Evolutionary conservation across 1,284 basidiomycete genomes (phyloP).

Genomic region (Laetiporus sulphureus): DNA sequence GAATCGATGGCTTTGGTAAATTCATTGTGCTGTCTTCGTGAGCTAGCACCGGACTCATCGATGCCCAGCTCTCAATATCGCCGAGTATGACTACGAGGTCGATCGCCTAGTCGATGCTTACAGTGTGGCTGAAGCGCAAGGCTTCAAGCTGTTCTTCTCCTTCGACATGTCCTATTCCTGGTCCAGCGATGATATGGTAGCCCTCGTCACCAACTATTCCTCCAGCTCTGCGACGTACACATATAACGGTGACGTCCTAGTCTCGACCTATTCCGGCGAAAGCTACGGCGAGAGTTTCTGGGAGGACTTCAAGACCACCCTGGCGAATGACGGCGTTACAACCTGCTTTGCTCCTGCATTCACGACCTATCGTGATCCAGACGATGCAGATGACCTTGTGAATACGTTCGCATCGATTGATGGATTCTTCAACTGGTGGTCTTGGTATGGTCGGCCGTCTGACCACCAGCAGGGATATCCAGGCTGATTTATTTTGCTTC

Average conservation of each 20-base stretch:
- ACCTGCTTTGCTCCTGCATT: constrained; percentile 28
- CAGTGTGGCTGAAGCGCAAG: constrained; percentile 21
- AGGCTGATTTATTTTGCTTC: too few species aligned
- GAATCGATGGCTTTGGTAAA: too few species aligned
- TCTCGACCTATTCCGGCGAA: constrained; percentile 27
- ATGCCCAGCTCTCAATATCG: constrained; percentile 5
- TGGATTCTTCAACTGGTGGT: constrained; percentile 34
- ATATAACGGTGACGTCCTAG: constrained; percentile 24
- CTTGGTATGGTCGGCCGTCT: constrained; percentile 25
- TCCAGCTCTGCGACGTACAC: constrained; percentile 18
- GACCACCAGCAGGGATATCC: too few species aligned
- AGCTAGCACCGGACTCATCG: too few species aligned
- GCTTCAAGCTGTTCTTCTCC: constrained; percentile 28
- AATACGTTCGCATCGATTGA: constrained; percentile 26
- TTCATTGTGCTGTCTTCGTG: too few species aligned
- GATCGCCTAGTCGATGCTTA: constrained; percentile 23
- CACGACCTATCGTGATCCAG: constrained; percentile 24
- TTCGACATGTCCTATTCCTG: constrained; percentile 28
- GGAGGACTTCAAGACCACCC: constrained; percentile 20
- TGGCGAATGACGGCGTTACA: constrained; percentile 21
- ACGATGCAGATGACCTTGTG: constrained; percentile 18
- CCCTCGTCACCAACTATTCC: constrained; percentile 12
- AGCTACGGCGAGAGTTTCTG: constrained; percentile 24
- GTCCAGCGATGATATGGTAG: constrained; percentile 18
- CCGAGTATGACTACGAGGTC: constrained; percentile 20